Percentiles rank a stretch among this genome's conserved stretches.
Evolutionary conservation across 768 basidiomycete species (phyloP).

Genomic region (Suillus cothurnatus): DNA sequence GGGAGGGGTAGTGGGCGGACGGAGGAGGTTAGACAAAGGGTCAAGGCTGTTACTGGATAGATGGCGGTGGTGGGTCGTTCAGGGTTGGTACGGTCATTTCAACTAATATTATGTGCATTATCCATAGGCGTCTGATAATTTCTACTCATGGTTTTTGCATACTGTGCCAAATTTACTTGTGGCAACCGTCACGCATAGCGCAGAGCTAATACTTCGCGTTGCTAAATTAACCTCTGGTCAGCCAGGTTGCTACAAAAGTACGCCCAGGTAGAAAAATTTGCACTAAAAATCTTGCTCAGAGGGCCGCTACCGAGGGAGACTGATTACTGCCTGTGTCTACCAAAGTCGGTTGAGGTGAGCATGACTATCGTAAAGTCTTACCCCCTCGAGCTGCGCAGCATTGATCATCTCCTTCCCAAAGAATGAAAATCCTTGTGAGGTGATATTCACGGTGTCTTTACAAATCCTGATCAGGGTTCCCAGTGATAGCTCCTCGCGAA

Average conservation of each 20-base stretch:
- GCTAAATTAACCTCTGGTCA: neutral
- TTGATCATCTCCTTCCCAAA: neutral
- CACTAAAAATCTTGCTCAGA: neutral
- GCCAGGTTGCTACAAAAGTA: neutral
- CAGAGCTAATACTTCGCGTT: neutral
- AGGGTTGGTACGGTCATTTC: neutral
- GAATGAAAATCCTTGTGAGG: neutral
- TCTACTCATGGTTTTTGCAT: slow-evolving; percentile 4
- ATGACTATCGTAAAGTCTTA: neutral
- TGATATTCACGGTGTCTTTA: neutral
- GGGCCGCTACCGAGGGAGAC: neutral
- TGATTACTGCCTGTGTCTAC: neutral
- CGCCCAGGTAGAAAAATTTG: neutral
- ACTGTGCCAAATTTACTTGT: neutral
- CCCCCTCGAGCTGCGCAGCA: neutral
- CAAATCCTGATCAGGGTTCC: neutral
- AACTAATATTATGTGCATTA: neutral
- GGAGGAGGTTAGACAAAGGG: slow-evolving; percentile 52
- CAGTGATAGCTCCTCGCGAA: neutral
- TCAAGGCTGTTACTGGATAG: slow-evolving; percentile 43
- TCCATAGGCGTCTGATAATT: neutral
- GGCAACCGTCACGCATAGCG: neutral
- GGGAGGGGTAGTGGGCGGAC: slow-evolving; percentile 61
- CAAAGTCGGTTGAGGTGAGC: neutral
- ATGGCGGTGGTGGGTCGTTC: neutral